Evolutionary conservation across 2,329 filamentous ascomycete species (phyloP), one percentile per base, ranked within the genome.

Genomic region (Cryphonectria nitschkei): DNA sequence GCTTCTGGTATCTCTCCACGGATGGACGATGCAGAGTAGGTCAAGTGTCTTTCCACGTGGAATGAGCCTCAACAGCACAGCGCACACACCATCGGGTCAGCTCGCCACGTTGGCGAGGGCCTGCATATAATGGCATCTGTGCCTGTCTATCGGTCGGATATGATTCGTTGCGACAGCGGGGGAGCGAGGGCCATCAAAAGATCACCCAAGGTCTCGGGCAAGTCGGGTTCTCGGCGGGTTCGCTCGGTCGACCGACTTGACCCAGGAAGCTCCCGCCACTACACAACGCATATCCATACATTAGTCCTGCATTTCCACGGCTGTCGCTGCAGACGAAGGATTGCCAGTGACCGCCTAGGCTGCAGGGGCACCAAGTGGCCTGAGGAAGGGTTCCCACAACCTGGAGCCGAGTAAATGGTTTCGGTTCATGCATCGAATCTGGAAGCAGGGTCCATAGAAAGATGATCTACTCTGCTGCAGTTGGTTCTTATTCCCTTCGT

Each of bases 401-500:
- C 29, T 65, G 26, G 43, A 65, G 39, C 62, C 62, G 62, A 65
- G 41, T n/a, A 34, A 26, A 65, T 50, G 50, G 62, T 26, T 16
- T 65, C 62, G 62, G 41, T 22, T 32, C 62, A 46, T 50, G 39
- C 62, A 46, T 46, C 62, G 39, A 50, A 46, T 65, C n/a, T 65
- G 62, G 61, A 63, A 63, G 61, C 34, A 29, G 37, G 39, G 14
- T 16, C 52, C 52, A 56, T 56, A 14, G 46, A 19, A 14, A 52
- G 19, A 52, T 52, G 46, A 9, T n/a, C 19, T 50, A 16, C 11
- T 58, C 8, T 16, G 54, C 54, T 58, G 26, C 54, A 32, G 54
- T 58, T 58, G 26, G 54, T 19, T 32, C 54, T 56, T 29, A 16
- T 50, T 50, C 6, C 34, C n/a, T n/a, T 11, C 11, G 19, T n/a